These are phyloP conservation scores for Candida cerambycidarum DNA, from an alignment of 805 yeast genomes.

Conservation along the genomic window DNA sequence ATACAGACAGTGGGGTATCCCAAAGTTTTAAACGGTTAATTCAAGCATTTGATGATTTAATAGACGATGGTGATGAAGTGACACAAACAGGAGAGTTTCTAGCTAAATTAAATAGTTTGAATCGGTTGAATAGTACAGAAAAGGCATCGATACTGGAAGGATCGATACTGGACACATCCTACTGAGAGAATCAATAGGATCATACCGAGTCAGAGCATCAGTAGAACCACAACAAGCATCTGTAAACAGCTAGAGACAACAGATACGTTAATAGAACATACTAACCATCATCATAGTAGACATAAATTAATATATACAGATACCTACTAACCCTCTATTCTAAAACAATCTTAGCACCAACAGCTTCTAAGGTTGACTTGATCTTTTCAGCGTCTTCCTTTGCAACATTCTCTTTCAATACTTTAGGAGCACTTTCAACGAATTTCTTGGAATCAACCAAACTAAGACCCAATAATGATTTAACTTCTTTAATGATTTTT, in stretches of 20 bases:
- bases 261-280: no score
- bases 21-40: slow-evolving; percentile 4
- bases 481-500: slow-evolving; percentile 96
- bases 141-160: slow-evolving; percentile 5
- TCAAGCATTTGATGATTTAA: slow-evolving; percentile 5
- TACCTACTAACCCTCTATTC: slow-evolving; percentile 51
- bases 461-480: slow-evolving; percentile 84
- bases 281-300: slow-evolving; percentile 7
- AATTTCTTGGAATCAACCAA: slow-evolving; percentile 97
- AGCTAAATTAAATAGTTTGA: slow-evolving; percentile 1
- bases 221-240: neutral
- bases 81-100: slow-evolving; percentile 1
- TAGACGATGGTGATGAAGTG: slow-evolving; percentile 2
- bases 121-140: neutral
- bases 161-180: no score
- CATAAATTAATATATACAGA: slow-evolving; percentile 10
- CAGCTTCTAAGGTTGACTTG: slow-evolving; percentile 85
- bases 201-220: no score
- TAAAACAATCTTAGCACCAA: slow-evolving; percentile 89
- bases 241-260: no score
- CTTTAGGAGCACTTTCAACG: slow-evolving; percentile 96
- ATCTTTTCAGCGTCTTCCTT: slow-evolving; percentile 98
- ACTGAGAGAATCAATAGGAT: no score
- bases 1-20: slow-evolving; percentile 1
- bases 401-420: slow-evolving; percentile 90